Evolutionary conservation across 1,284 basidiomycete genomes (phyloP), one percentile per base, ranked within the genome.

Genomic region (Tylopilus sp.): DNA sequence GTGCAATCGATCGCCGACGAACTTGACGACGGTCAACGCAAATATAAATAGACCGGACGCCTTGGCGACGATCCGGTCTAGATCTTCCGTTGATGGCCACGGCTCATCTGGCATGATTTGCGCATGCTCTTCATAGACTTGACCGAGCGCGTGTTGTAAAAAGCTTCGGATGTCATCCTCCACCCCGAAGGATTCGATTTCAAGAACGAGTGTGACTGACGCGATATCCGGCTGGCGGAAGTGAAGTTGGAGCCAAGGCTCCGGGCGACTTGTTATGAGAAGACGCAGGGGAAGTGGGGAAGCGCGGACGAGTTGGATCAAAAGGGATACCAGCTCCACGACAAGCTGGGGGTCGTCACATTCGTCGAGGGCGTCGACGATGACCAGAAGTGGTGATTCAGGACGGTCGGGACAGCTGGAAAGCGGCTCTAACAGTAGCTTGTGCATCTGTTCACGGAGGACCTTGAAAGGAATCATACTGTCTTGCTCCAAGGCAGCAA

Each of bases 31-130:
- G 0, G 66, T 75, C 19, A 63, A 52, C 0, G 77, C 74, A 39
- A 72, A 72, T 9, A 72, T 75, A 53, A 78, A 78, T 18, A 79
- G 33, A 12, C 75, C 77, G 8, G 51, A 60, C 4, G 76, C 67
- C 55, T 70, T 75, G n/a, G 49, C 60, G 32, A 73, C 67, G 1
- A 78, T 57, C 1, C 53, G 63, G 13, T 70, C 68, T 1, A 79
- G 61, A 1, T 72, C 69, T 1, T 68, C 63, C 0, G 64, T 49
- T 2, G 69, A 49, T 15, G 77, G 76, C 76, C 76, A 78, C 6
- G 74, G 72, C 29, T 29, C 29, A 29, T 29, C 29, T 29, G 29
- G 29, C 71, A 72, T 72, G 33, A 76, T 52, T 15, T 65, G 66
- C 4, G 62, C 24, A 56, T 75, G 69, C n/a, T 69, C 53, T 4